Evolutionary conservation across 73 alveolate species (phyloP), one percentile per base, ranked within the genome.

Genomic region (Effrenium voratum): DNA sequence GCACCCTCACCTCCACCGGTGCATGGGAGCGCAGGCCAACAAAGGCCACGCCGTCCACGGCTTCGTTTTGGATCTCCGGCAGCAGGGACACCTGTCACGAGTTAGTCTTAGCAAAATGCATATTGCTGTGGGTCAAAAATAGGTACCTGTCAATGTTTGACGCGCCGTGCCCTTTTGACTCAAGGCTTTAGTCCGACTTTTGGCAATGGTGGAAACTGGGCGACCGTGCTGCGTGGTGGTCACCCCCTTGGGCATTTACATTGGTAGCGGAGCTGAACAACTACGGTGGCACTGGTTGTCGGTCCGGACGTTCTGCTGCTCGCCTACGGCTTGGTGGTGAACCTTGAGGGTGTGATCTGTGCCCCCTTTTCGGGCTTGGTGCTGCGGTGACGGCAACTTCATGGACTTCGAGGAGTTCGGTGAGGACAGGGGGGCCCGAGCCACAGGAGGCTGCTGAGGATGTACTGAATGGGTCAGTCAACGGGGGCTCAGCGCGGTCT

Each of bases 1-100:
- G 85, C 5, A 60, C 95, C 15, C 30, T 87, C 70, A 40, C 95
- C 97, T 90, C 97, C 43, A 90, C 50, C 4, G 97, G 97, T 4
- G 97, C 97, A 70, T 90, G 97, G 47, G 88, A 90, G 19, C 73
- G 70, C 43, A 90, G 43, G 15, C 76, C 70, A 41, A 90, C 76
- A 32, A 34, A 90, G 55, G 97, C 97, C 44, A 90, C 97, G 19
- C 97, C 97, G 46, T 90, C 97, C 15, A 86, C 97, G 6, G 97
- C 97, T 22, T 46, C 97, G 76, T 90, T 90, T 34, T 76, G 97
- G 50, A 90, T 90, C 79, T 90, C 97, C 0, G 97, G 97, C 86
- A 90, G 75, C 76, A 90, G 66, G 59, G 97, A 66, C 87, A 90
- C 97, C 97, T 90, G 43, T 44, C 43, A 38, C 68, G 15, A 19